Evolutionary conservation across 148 eudicot species (phyloP).

Genomic region (Amaranthus palmeri): DNA sequence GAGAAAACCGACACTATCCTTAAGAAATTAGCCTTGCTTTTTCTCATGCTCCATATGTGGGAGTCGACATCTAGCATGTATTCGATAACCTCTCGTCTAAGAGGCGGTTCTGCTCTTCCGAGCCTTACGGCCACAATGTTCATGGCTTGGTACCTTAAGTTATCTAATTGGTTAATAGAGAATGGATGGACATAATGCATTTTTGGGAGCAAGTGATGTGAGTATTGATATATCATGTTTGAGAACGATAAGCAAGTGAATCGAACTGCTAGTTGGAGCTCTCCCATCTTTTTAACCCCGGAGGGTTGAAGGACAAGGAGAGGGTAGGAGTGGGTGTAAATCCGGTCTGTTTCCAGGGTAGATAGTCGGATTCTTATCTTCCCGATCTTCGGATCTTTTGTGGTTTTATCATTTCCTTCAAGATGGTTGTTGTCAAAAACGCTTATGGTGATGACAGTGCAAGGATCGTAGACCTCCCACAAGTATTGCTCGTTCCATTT

Average conservation of each 20-base stretch:
- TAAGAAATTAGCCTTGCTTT: slow-evolving; percentile 38
- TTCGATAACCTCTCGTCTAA: slow-evolving; percentile 33
- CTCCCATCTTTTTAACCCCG: slow-evolving; percentile 37
- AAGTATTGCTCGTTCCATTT: slow-evolving; percentile 39
- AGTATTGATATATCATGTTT: slow-evolving; percentile 31
- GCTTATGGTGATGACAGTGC: slow-evolving; percentile 33
- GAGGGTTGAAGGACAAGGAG: slow-evolving; percentile 33
- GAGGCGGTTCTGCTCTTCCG: slow-evolving; percentile 36
- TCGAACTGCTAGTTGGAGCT: slow-evolving; percentile 34
- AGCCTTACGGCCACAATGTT: slow-evolving; percentile 31
- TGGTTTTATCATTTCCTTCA: slow-evolving; percentile 25
- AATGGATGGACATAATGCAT: slow-evolving; percentile 36
- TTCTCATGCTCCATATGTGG: slow-evolving; percentile 42
- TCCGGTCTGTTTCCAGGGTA: slow-evolving; percentile 30
- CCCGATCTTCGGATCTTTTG: slow-evolving; percentile 31
- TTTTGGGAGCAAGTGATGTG: slow-evolving; percentile 33
- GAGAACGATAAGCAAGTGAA: slow-evolving; percentile 36
- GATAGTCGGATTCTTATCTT: slow-evolving; percentile 35
- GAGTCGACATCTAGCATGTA: slow-evolving; percentile 37
- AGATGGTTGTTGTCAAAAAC: slow-evolving; percentile 40
- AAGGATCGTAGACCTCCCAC: slow-evolving; percentile 40
- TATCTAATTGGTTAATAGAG: slow-evolving; percentile 31
- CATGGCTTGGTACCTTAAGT: slow-evolving; percentile 37
- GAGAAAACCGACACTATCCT: slow-evolving; percentile 33
- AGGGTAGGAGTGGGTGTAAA: slow-evolving; percentile 35